Conservation (phyloP, 192 early-diverging fungal genomes). For the Coemansia erecta region DNA sequence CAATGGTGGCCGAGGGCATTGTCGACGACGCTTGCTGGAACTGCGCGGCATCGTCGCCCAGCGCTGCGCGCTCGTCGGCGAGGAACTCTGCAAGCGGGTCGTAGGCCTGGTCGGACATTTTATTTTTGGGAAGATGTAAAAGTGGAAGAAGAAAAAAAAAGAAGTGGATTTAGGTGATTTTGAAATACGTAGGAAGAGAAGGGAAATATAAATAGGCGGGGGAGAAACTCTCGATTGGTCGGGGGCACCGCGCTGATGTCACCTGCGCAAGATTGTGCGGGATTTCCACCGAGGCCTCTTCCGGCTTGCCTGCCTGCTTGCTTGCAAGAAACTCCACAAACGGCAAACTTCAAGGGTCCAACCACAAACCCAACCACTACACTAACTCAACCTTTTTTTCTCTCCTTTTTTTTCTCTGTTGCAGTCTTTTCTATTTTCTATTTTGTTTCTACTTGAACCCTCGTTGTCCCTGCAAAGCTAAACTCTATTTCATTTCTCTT, state of each 20-base stretch:
- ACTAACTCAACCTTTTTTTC: background rate
- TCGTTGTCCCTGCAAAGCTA: too few relatives aligned
- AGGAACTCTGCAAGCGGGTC: slow-evolving; percentile 77
- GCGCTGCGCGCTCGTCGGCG: slow-evolving; percentile 68
- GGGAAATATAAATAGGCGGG: background rate
- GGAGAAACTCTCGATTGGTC: background rate
- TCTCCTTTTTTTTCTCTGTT: background rate
- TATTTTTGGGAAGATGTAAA: too few relatives aligned
- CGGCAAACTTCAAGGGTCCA: too few relatives aligned
- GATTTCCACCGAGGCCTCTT: too few relatives aligned
- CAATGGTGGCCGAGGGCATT: too few relatives aligned
- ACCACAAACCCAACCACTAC: too few relatives aligned
- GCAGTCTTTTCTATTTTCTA: too few relatives aligned
- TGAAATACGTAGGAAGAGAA: background rate
- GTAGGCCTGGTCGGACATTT: slow-evolving; percentile 34
- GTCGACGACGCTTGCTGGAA: slow-evolving; percentile 34
- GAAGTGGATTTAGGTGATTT: background rate
- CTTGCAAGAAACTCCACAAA: too few relatives aligned
- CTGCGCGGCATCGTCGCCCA: slow-evolving; percentile 70
- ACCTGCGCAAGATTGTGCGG: too few relatives aligned
- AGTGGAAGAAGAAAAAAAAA: slow-evolving; percentile 1
- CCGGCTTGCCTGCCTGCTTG: too few relatives aligned
- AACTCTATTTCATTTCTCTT: too few relatives aligned
- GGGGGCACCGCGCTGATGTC: background rate
- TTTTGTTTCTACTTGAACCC: too few relatives aligned